Evolutionary conservation across 208 protist species (phyloP).

Genomic region (Blastocrithidia nonstop): DNA sequence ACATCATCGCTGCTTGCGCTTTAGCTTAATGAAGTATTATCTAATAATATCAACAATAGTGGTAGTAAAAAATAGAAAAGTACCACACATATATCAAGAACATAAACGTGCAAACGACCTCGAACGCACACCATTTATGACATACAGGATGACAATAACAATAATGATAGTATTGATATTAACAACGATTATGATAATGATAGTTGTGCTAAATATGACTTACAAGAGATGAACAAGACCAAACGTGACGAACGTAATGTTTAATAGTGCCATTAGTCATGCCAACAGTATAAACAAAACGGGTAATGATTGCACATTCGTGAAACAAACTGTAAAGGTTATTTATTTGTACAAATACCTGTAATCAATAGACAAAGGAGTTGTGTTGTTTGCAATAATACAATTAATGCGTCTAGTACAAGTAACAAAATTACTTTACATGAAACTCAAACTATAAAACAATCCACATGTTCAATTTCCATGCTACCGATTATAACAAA

Average conservation of each 20-base stretch:
- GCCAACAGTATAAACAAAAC: background rate
- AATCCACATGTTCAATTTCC: background rate
- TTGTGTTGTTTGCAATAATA: slow-evolving; percentile 13
- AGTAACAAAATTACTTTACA: too few species aligned
- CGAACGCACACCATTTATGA: too few species aligned
- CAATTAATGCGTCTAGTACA: too few species aligned
- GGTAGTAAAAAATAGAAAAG: too few species aligned
- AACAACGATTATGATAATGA: slow-evolving; percentile 2
- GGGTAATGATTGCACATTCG: slow-evolving; percentile 25
- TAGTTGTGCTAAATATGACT: background rate
- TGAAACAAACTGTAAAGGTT: slow-evolving; percentile 51
- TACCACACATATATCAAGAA: too few species aligned
- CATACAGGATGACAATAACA: too few species aligned
- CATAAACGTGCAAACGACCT: too few species aligned
- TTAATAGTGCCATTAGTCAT: slow-evolving; percentile 1
- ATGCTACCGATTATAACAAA: background rate
- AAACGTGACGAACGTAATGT: slow-evolving; percentile 2
- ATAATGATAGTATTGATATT: background rate
- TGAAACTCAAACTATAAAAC: background rate
- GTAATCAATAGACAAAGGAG: slow-evolving; percentile 9
- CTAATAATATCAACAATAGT: too few species aligned
- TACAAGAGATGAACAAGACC: slow-evolving; percentile 8
- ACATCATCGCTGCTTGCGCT: too few species aligned
- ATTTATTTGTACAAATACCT: slow-evolving; percentile 44
- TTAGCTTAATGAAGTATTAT: too few species aligned